Base-by-base conservation (phyloP, 306 rosid genomes). In the Dalbergia oliveri region DNA sequence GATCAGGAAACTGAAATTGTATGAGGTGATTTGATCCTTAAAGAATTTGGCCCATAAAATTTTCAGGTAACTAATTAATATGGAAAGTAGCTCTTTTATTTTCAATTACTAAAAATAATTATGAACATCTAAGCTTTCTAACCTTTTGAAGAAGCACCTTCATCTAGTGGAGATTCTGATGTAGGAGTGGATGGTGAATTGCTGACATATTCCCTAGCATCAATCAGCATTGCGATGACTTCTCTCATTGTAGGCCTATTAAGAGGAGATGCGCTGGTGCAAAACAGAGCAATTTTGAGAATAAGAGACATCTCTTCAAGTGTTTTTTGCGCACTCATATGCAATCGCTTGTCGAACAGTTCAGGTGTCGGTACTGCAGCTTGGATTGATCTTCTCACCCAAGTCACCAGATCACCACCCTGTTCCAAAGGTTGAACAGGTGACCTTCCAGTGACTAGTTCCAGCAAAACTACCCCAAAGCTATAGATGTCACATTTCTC, bases 211-310 rank as follows among this genome's bases (percentile, higher is more conserved):
- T 86, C 88, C 63, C 90, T 88, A 43, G 92, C 88, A 66, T 92
- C 92, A 75, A 88, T 81, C 91, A 92, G 80, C 97, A 92, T 92
- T 35, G 90, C 91, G 37, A 92, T 85, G 81, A 92, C 97, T 85
- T 92, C 97, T 86, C 88, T 85, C 94, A 92, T 92, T 61, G 97
- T 92, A 62, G 97, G 97, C 84, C 97, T 84, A 76, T 87, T 92
- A 54, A 90, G 86, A 11, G 97, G 97, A 79, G 91, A 85, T 8
- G 89, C 35, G 37, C 92, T 90, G 18, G 94, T 92, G 85, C 97
- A 92, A 78, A 92, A 92, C 83, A 92, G 53, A 10, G 92, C 94
- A 54, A 92, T 92, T 79, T 92, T 92, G 58, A 92, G 92, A 84
- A 92, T 75, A 34, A 92, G 85, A 80, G 92, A 87, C 89, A 92